Conservation (phyloP, 73 alveolate species). For the Paramecium sonneborni region DNA sequence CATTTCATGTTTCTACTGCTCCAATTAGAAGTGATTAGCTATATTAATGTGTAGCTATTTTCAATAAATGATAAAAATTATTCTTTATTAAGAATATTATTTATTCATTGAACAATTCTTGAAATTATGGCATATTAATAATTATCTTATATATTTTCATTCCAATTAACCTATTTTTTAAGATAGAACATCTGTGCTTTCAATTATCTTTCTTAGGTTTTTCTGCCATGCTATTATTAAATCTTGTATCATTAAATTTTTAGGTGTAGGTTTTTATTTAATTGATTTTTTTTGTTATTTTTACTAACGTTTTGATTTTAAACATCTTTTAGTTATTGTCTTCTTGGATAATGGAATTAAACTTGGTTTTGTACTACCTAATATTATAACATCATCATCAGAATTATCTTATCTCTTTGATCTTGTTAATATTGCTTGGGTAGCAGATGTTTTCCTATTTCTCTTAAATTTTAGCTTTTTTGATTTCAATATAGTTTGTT, state of each 20-base stretch:
- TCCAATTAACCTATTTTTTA: conserved; percentile 1
- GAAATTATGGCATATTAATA: conserved; percentile 20
- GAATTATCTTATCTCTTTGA: neutral
- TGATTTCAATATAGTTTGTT: neutral
- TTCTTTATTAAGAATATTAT: neutral
- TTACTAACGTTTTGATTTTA: neutral
- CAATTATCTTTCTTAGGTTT: neutral
- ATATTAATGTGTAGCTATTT: neutral
- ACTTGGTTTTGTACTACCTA: neutral
- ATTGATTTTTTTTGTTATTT: neutral
- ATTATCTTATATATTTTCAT: neutral
- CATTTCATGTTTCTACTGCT: neutral
- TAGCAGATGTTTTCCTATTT: neutral
- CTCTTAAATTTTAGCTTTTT: neutral
- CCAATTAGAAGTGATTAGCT: conserved; percentile 28
- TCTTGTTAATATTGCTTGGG: neutral
- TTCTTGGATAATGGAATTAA: neutral
- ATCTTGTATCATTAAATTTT: neutral
- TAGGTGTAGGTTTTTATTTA: neutral
- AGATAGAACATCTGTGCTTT: neutral
- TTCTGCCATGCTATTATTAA: neutral
- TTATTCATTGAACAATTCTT: neutral
- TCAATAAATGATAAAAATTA: neutral
- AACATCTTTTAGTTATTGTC: neutral
- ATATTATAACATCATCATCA: conserved; percentile 4